Percentiles rank a stretch among this genome's conserved stretches.
These are phyloP conservation scores for Fusarium cyanostomum DNA, from an alignment of 2,329 filamentous ascomycete genomes.

Conservation along the genomic window DNA sequence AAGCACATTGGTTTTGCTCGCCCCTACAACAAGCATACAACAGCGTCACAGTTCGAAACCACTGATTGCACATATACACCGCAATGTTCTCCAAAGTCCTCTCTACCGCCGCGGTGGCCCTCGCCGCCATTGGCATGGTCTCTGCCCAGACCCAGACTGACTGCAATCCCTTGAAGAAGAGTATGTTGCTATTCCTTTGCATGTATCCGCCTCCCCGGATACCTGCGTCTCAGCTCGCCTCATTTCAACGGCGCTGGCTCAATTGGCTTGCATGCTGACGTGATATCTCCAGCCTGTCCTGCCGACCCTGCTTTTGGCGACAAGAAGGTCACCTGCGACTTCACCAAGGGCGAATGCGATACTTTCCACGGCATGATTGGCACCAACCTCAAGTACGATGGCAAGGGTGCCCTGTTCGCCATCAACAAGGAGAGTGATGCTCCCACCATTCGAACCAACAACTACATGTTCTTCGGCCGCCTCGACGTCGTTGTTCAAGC, in stretches of 20 bases:
- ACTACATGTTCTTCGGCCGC: constrained; percentile 97
- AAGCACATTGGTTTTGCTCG: constrained; percentile 12
- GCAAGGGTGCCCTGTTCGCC: constrained; percentile 64
- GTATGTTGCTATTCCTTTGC: constrained; percentile 42
- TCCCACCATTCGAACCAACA: constrained; percentile 77
- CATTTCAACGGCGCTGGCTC: not conserved
- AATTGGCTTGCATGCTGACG: constrained; percentile 1
- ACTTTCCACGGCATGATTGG: constrained; percentile 58
- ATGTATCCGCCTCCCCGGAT: not conserved
- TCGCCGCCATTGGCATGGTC: constrained; percentile 60
- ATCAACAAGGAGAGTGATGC: constrained; percentile 74
- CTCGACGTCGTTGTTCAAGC: constrained; percentile 83
- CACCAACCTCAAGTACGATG: constrained; percentile 59
- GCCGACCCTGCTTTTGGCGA: constrained; percentile 79
- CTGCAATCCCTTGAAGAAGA: constrained; percentile 65
- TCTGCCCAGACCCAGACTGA: constrained; percentile 66
- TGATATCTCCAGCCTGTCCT: constrained; percentile 65
- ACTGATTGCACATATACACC: constrained; percentile 15
- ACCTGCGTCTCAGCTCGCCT: not conserved
- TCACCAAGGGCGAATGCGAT: constrained; percentile 75
- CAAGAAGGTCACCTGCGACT: constrained; percentile 69
- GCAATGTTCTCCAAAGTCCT: constrained; percentile 58
- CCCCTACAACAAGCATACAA: constrained; percentile 13
- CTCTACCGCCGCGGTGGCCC: constrained; percentile 56
- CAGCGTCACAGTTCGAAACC: not conserved